phyloP scores from a whole-genome alignment of 1,139 yeast species.

The Taphrina deformans region DNA sequence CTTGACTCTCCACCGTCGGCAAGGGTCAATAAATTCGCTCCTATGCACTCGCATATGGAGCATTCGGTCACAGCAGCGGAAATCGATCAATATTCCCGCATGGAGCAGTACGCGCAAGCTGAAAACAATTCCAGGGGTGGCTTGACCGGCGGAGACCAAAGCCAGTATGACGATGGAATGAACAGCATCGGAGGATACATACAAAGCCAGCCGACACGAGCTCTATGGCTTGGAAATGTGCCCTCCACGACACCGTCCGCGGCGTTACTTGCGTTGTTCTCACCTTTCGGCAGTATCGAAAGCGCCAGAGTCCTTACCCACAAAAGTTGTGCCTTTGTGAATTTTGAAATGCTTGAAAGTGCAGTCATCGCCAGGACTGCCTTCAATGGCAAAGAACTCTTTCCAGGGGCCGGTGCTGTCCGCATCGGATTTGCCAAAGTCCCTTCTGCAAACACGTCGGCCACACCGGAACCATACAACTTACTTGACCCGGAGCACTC shows the following conservation, averaged over 20 bases:
- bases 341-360: conserved; percentile 66
- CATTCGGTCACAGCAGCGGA: conserved; percentile 32
- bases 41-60: conserved; percentile 31
- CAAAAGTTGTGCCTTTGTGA: conserved; percentile 65
- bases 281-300: conserved; percentile 57
- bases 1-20: conserved; percentile 32
- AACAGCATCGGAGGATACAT: conserved; percentile 19
- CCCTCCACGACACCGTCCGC: conserved; percentile 57
- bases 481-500: conserved; percentile 43
- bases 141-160: not conserved
- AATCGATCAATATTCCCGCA: not conserved
- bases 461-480: conserved; percentile 39
- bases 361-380: conserved; percentile 77
- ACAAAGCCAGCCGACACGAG: conserved; percentile 58
- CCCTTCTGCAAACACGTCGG: conserved; percentile 20
- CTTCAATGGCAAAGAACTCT: conserved; percentile 76
- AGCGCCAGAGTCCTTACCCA: conserved; percentile 61
- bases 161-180: not conserved
- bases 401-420: conserved; percentile 60
- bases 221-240: conserved; percentile 72
- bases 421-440: conserved; percentile 49
- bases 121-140: not conserved
- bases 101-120: not conserved
- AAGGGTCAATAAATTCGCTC: conserved; percentile 30
- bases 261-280: conserved; percentile 51